These are phyloP conservation scores for Ganoderma sinense DNA, from an alignment of 1,284 basidiomycete genomes.

Conservation along the genomic window DNA sequence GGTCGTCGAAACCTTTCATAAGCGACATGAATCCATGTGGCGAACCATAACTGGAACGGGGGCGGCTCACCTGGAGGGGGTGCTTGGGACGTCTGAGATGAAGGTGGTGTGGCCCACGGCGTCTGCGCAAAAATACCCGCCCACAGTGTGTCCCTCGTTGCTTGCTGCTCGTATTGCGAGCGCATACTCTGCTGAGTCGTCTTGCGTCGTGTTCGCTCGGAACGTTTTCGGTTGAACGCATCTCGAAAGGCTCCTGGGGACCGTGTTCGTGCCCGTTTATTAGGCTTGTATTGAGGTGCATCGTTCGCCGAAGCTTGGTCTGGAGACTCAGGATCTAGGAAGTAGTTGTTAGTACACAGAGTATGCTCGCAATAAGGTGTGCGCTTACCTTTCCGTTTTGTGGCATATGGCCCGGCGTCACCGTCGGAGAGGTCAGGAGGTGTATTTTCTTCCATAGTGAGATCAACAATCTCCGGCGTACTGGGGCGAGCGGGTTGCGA, in stretches of 20 bases:
- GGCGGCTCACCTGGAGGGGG: conserved; percentile 6
- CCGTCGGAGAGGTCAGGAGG: conserved; percentile 10
- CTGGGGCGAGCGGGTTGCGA: conserved; percentile 17
- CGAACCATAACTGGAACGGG: not conserved
- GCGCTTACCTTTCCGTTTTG: conserved; percentile 31
- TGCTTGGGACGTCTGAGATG: conserved; percentile 15
- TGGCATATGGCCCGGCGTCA: conserved; percentile 12
- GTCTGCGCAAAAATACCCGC: conserved; percentile 44
- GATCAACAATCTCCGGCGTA: conserved; percentile 31
- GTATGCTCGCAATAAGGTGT: not conserved
- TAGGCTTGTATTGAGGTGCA: conserved; percentile 5
- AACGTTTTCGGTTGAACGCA: conserved; percentile 46
- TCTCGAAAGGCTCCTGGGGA: conserved; percentile 47
- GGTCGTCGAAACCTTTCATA: not conserved
- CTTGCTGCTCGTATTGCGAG: conserved; percentile 31
- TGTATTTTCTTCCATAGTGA: conserved; percentile 30
- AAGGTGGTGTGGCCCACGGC: conserved; percentile 17
- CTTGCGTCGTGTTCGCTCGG: conserved; percentile 46
- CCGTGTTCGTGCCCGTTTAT: conserved; percentile 26
- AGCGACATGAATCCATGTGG: not conserved
- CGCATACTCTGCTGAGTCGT: conserved; percentile 30
- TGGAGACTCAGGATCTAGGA: conserved; percentile 3
- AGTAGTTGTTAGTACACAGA: not conserved
- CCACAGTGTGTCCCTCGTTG: conserved; percentile 39
- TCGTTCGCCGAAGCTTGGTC: conserved; percentile 5